Percentiles rank a stretch among this genome's conserved stretches.
phyloP scores from a whole-genome alignment of 2,329 filamentous ascomycete species.

The Ustulina deusta region DNA sequence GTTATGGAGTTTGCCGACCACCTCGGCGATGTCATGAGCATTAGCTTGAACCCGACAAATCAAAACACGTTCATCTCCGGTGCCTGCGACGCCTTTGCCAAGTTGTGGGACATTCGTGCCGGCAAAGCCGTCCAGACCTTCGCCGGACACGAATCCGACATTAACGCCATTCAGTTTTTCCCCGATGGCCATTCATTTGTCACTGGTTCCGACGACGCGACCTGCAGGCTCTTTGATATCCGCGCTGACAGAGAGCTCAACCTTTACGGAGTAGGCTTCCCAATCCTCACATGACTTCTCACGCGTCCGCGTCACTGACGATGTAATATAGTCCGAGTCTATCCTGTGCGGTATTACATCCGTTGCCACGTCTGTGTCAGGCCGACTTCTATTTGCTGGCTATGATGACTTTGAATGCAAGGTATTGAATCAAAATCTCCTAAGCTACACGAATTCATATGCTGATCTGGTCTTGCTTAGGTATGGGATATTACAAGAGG shows the following conservation, averaged over 20 bases:
- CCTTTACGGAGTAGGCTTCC: slow-evolving; percentile 71
- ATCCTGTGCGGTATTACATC: slow-evolving; percentile 98
- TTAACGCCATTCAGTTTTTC: slow-evolving; percentile 99
- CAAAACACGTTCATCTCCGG: slow-evolving; percentile 99
- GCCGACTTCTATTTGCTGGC: slow-evolving; percentile 92
- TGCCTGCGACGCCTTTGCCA: slow-evolving; percentile 97
- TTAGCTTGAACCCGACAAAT: slow-evolving; percentile 99
- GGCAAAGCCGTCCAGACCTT: slow-evolving; percentile 99
- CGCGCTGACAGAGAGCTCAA: slow-evolving; percentile 87
- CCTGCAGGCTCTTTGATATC: slow-evolving; percentile 97
- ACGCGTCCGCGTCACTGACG: slow-evolving; percentile 39
- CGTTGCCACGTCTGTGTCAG: slow-evolving; percentile 96
- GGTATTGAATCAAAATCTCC: slow-evolving; percentile 63
- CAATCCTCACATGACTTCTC: not conserved
- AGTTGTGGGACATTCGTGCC: slow-evolving; percentile 98
- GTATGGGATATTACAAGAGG: slow-evolving; percentile 98
- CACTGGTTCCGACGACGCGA: slow-evolving; percentile 96
- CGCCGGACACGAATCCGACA: slow-evolving; percentile 97
- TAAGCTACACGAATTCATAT: slow-evolving; percentile 17
- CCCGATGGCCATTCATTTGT: slow-evolving; percentile 98
- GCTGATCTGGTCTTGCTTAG: slow-evolving; percentile 60
- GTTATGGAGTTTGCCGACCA: slow-evolving; percentile 98
- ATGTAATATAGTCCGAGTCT: slow-evolving; percentile 80
- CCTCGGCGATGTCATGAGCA: slow-evolving; percentile 98
- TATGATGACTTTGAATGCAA: slow-evolving; percentile 99